Evolutionary conservation across 805 yeast species (phyloP), one percentile per base, ranked within the genome.

Genomic region (Pichia californica): DNA sequence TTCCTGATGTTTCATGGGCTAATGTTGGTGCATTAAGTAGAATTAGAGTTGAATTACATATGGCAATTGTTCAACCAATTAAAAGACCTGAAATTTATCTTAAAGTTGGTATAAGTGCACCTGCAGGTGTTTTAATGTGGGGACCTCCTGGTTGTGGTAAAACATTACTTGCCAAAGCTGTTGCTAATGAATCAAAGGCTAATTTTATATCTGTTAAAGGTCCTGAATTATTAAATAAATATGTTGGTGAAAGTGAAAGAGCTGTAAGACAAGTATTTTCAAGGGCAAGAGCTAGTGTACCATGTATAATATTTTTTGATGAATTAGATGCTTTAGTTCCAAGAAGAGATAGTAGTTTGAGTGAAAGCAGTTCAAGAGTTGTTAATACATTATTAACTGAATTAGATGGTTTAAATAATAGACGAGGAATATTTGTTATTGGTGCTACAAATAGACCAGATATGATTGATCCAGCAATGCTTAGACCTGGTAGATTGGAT

Each of bases 101-200:
- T 50, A 79, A 81, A 46, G 97, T 89, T 10, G 99, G 99, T 62
- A 89, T 93, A 34, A 79, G 88, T 43, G 96, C 97, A 0, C 98
- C 98, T 2, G 88, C 96, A 0, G 99, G 99, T 45, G 99, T 93
- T 1, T 67, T 93, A 21, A 75, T 93, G 71, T 93, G 99, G 99
- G 99, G 99, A 0, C 99, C 99, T 2, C 99, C 99, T 3, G 99
- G 99, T 30, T 93, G 98, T 68, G 99, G 99, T 73, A 93, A 93
- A 60, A 93, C 99, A 0, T 70, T 93, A 39, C 69, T 93, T 25
- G 98, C 98, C 1, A 93, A 93, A 57, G 99, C 99, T 2, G 98
- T 93, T 3, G 99, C 99, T 10, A 91, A 91, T 60, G 98, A 93
- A 63, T 88, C 96, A 0, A 75, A 94, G 41, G 98, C 98, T 11